A percentile compares a stretch with the other conserved stretches of the same genome.
These are phyloP conservation scores for Annulohypoxylon moriforme DNA, from an alignment of 495 filamentous ascomycete genomes.

Conservation along the genomic window DNA sequence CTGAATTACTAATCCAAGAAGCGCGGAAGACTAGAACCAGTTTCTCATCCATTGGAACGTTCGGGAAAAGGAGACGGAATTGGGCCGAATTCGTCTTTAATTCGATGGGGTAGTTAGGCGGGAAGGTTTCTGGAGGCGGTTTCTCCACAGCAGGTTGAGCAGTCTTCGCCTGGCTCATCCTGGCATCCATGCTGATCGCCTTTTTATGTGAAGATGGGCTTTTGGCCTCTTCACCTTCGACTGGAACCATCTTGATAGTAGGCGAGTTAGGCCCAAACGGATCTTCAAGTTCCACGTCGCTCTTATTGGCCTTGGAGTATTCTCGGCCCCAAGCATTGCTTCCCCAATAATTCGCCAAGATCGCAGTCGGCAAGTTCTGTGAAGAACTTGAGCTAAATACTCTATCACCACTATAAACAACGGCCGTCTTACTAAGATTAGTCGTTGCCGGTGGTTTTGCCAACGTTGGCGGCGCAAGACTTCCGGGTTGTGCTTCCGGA, in stretches of 20 bases:
- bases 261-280: slow-evolving; percentile 52
- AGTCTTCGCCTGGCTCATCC: slow-evolving; percentile 53
- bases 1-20: slow-evolving; percentile 61
- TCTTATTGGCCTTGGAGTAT: slow-evolving; percentile 60
- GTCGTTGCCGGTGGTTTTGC: slow-evolving; percentile 87
- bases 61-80: slow-evolving; percentile 90
- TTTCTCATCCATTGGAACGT: slow-evolving; percentile 76
- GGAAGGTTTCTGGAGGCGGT: slow-evolving; percentile 69
- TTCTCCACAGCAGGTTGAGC: slow-evolving; percentile 57
- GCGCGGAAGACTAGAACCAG: slow-evolving; percentile 76
- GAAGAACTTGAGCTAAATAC: slow-evolving; percentile 71
- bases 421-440: slow-evolving; percentile 86
- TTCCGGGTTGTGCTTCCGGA: slow-evolving; percentile 61
- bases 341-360: slow-evolving; percentile 94
- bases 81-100: slow-evolving; percentile 91
- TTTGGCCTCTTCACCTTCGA: slow-evolving; percentile 46
- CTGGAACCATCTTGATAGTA: slow-evolving; percentile 53
- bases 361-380: slow-evolving; percentile 79
- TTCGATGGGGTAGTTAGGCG: slow-evolving; percentile 82
- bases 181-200: slow-evolving; percentile 79
- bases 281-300: slow-evolving; percentile 63
- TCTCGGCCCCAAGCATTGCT: slow-evolving; percentile 84
- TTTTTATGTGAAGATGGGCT: slow-evolving; percentile 71
- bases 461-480: slow-evolving; percentile 83
- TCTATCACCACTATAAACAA: slow-evolving; percentile 81